Evolutionary conservation across 805 yeast genomes (phyloP).

Genomic region (Candida sakaeoensis): DNA sequence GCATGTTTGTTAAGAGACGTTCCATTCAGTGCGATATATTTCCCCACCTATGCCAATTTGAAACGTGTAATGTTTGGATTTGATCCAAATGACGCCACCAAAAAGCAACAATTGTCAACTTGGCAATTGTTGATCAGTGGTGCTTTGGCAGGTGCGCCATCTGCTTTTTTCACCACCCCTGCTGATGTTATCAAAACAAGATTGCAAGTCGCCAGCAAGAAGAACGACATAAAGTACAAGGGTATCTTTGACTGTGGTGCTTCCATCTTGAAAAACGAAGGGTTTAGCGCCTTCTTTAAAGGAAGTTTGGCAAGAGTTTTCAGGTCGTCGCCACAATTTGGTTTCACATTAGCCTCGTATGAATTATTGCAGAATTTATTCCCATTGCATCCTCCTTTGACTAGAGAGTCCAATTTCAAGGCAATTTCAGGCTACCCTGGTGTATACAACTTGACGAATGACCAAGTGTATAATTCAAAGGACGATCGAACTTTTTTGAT

Average conservation of each 20-base stretch:
- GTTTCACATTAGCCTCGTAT: conserved; percentile 96
- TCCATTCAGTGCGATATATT: conserved; percentile 94
- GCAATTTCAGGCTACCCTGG: conserved; percentile 45
- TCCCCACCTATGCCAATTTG: conserved; percentile 94
- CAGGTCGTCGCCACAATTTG: conserved; percentile 96
- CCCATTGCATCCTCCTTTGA: conserved; percentile 59
- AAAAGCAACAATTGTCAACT: conserved; percentile 59
- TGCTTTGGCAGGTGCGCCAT: conserved; percentile 96
- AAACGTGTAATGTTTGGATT: conserved; percentile 78
- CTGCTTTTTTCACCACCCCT: conserved; percentile 95
- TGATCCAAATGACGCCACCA: conserved; percentile 65
- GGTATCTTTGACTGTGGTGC: conserved; percentile 76
- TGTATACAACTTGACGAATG: conserved; percentile 41
- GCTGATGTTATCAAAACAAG: conserved; percentile 96
- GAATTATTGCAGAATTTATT: conserved; percentile 78
- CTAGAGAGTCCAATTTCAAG: conserved; percentile 41
- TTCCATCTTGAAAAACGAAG: conserved; percentile 78
- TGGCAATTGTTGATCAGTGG: conserved; percentile 87
- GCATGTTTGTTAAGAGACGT: conserved; percentile 95
- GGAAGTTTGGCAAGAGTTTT: conserved; percentile 94
- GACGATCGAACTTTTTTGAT: conserved; percentile 33
- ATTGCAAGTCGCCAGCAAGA: conserved; percentile 76
- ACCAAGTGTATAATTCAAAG: conserved; percentile 41
- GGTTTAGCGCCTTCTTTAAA: conserved; percentile 82
- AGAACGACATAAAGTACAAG: conserved; percentile 71